Base-by-base conservation (phyloP, 148 eudicot species). In the Nyssa sinensis region DNA sequence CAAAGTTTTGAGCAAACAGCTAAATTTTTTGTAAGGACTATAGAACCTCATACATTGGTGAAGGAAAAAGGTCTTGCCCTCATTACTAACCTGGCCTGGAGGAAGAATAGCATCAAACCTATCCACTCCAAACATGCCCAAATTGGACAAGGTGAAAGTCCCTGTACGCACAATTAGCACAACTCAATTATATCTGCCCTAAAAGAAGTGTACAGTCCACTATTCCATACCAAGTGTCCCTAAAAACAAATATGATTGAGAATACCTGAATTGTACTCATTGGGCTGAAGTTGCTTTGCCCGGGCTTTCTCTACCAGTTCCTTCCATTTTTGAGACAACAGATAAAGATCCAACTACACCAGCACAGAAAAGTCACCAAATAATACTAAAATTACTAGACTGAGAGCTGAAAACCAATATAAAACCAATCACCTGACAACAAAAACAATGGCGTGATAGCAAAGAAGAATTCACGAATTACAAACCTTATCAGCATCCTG, bases 41-140 rank as follows among this genome's bases (percentile, higher is more conserved):
- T 21, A 57, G 57, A 68, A 59, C 39, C 67, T 69, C 35, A 27
- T 25, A 58, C 10, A 28, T 5, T 23, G 33, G 8, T 61, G 34
- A 32, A 58, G 31, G 37, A 73, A 34, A 74, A 77, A 63, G 49
- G 44, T 57, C 65, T 23, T 57, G n/a, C 59, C 32, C 16, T 51
- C n/a, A 27, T n/a, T 27, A 70, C 83, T 80, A 71, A 91, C 98
- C 98, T 94, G 97, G 79, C 98, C 98, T n/a, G 98, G 98, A 78
- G 98, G 98, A 78, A 94, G 94, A 69, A 94, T 91, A 75, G 98
- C 98, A 75, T 94, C 98, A 64, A 94, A 94, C 69, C 97, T 86
- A 65, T 94, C 98, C 71, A 94, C 98, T 87, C 98, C 97, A 83
- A 94, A 94, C 98, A 94, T 94, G 77, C 98, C 98, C 78, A 94